Evolutionary conservation across 345 rosid species (phyloP).

Genomic region (Atalantia buxifolia): DNA sequence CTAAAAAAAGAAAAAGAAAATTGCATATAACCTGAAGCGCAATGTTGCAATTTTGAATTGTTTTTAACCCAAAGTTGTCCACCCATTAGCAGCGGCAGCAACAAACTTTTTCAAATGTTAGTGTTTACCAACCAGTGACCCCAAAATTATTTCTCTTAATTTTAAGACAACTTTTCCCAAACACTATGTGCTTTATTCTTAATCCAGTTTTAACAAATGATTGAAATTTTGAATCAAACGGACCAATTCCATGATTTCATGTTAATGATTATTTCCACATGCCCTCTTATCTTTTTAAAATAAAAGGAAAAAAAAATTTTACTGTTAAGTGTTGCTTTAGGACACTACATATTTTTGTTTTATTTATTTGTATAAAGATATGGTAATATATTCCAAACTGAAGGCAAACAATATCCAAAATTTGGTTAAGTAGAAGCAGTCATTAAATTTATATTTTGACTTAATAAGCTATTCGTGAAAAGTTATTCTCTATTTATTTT

Average conservation of each 20-base stretch:
- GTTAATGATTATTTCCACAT: neutral
- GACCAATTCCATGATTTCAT: neutral
- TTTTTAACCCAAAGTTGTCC: neutral
- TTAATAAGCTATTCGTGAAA: too few species aligned
- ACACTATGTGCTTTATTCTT: slow-evolving; percentile 11
- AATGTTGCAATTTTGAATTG: neutral
- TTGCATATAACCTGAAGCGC: too few species aligned
- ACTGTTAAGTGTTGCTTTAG: neutral
- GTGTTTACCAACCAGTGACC: neutral
- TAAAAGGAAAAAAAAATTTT: neutral
- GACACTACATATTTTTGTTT: neutral
- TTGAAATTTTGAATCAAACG: slow-evolving; percentile 10
- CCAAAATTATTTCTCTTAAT: neutral
- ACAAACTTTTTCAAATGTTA: neutral
- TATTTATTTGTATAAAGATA: neutral
- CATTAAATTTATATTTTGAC: too few species aligned
- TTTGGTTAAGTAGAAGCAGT: too few species aligned
- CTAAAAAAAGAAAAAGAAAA: too few species aligned
- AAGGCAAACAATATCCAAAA: neutral
- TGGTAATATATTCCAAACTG: too few species aligned
- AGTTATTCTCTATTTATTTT: too few species aligned
- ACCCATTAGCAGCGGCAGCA: neutral
- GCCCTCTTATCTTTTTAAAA: neutral
- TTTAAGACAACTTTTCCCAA: slow-evolving; percentile 14
- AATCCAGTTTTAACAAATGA: slow-evolving; percentile 1